These are phyloP conservation scores for Monilinia vaccinii-corymbosi DNA, from an alignment of 2,329 filamentous ascomycete species.

Conservation along the genomic window DNA sequence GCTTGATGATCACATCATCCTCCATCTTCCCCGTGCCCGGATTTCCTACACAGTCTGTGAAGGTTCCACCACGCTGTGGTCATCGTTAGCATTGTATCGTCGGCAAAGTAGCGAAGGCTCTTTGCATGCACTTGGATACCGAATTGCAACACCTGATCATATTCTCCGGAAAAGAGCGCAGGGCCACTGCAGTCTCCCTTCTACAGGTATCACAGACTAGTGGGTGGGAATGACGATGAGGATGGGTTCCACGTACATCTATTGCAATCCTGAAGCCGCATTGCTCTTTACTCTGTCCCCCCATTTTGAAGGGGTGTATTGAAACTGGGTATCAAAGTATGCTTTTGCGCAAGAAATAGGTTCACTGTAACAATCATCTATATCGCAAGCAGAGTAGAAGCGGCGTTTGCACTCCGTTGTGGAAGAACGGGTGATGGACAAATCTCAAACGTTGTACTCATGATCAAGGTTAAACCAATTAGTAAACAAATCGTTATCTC, in stretches of 20 bases:
- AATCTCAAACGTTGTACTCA: background rate
- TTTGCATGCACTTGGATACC: constrained; percentile 11
- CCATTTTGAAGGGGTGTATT: constrained; percentile 15
- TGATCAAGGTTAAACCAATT: no score
- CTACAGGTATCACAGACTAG: background rate
- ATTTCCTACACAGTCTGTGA: constrained; percentile 87
- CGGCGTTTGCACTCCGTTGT: constrained; percentile 6
- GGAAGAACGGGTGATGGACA: constrained; percentile 4
- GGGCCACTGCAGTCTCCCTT: background rate
- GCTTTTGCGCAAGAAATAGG: background rate
- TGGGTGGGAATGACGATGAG: constrained; percentile 28
- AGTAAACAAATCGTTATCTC: constrained; percentile 6
- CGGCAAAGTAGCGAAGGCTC: background rate
- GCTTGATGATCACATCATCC: constrained; percentile 76
- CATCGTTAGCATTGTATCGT: background rate
- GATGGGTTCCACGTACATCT: constrained; percentile 17
- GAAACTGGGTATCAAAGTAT: background rate
- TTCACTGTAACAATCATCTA: background rate
- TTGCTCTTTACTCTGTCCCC: constrained; percentile 25
- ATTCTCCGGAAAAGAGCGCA: background rate
- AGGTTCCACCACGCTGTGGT: constrained; percentile 70
- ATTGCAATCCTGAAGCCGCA: constrained; percentile 66
- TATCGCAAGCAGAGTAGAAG: constrained; percentile 1
- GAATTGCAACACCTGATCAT: background rate
- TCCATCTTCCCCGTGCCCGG: constrained; percentile 58